phyloP scores from a whole-genome alignment of 2,329 filamentous ascomycete genomes.

The Claviceps sp. region DNA sequence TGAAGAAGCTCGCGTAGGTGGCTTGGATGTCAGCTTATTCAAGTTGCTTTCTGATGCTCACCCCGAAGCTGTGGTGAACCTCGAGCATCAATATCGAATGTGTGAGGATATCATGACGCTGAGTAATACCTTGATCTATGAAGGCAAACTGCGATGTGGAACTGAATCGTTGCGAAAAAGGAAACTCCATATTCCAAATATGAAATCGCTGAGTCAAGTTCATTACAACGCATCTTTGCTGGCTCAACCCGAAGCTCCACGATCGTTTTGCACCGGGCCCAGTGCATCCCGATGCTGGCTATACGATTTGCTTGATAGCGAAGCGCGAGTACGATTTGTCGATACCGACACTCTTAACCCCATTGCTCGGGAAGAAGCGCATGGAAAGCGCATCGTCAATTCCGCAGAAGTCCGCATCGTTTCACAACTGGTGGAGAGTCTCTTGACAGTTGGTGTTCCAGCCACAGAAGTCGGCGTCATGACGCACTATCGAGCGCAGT shows the following conservation, averaged over 20 bases:
- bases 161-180: constrained; percentile 59
- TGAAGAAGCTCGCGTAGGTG: constrained; percentile 71
- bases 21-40: constrained; percentile 86
- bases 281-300: constrained; percentile 57
- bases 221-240: constrained; percentile 43
- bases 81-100: constrained; percentile 97
- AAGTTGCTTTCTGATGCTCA: constrained; percentile 84
- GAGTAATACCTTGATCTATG: constrained; percentile 86
- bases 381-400: constrained; percentile 82
- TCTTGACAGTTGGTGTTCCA: constrained; percentile 64
- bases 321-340: constrained; percentile 67
- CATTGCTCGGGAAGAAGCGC: constrained; percentile 53
- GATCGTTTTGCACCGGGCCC: constrained; percentile 42
- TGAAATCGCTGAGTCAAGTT: constrained; percentile 43
- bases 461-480: constrained; percentile 79
- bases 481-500: constrained; percentile 89
- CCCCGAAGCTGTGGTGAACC: constrained; percentile 73
- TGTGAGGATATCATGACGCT: constrained; percentile 92
- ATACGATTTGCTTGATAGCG: constrained; percentile 52
- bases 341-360: constrained; percentile 70
- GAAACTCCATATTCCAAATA: constrained; percentile 54
- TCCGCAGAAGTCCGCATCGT: constrained; percentile 66
- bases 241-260: constrained; percentile 24
- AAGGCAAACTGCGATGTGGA: constrained; percentile 81
- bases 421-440: constrained; percentile 64